Percentiles rank a stretch among this genome's conserved stretches.
These are phyloP conservation scores for Bruguiera sexangula DNA, from an alignment of 345 rosid species.

Conservation along the genomic window DNA sequence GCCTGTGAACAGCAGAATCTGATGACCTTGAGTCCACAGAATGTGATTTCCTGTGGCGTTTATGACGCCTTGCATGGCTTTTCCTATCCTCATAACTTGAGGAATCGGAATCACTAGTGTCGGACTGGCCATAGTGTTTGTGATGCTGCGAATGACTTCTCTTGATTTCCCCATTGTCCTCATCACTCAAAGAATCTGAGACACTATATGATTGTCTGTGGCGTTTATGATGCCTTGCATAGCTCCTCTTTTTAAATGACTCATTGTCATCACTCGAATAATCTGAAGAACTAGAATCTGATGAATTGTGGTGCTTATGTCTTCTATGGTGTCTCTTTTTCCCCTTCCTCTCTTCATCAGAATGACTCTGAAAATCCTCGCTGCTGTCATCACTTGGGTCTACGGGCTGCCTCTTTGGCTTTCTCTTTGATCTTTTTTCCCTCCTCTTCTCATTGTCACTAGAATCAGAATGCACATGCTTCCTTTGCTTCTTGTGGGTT, in stretches of 20 bases:
- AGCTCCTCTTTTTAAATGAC: slow-evolving; percentile 28
- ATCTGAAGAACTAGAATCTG: slow-evolving; percentile 32
- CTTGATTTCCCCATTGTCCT: slow-evolving; percentile 24
- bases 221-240: slow-evolving; percentile 26
- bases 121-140: slow-evolving; percentile 24
- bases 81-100: slow-evolving; percentile 29
- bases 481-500: slow-evolving; percentile 55
- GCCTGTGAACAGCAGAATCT: slow-evolving; percentile 27
- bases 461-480: slow-evolving; percentile 43
- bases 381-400: slow-evolving; percentile 37
- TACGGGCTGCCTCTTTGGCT: slow-evolving; percentile 42
- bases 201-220: slow-evolving; percentile 18
- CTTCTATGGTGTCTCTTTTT: slow-evolving; percentile 43
- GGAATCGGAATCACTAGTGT: slow-evolving; percentile 5
- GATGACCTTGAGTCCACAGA: slow-evolving; percentile 20
- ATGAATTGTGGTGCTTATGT: slow-evolving; percentile 38
- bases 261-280: slow-evolving; percentile 38
- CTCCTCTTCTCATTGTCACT: slow-evolving; percentile 49
- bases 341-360: slow-evolving; percentile 49
- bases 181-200: slow-evolving; percentile 34
- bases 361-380: slow-evolving; percentile 39
- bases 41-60: slow-evolving; percentile 18
- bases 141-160: slow-evolving; percentile 35
- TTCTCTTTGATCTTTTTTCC: slow-evolving; percentile 54
- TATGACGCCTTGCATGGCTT: slow-evolving; percentile 23